A percentile compares a stretch with the other conserved stretches of the same genome.
phyloP scores from a whole-genome alignment of 106 monocot species.

The Narthecium ossifragum region DNA sequence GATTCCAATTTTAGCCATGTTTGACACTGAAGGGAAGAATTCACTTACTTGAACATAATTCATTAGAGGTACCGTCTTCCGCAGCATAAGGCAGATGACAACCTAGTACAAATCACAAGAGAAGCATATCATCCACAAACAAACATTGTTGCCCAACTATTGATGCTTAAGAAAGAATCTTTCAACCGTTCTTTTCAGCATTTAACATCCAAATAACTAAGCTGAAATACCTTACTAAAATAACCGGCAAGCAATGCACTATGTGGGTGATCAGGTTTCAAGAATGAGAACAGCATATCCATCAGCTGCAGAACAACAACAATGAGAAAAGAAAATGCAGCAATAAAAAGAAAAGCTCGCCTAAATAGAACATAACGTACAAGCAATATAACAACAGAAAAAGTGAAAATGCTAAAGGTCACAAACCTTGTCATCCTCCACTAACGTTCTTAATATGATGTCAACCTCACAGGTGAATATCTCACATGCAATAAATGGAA shows the following conservation, averaged over 20 bases:
- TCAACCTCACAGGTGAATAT: slow-evolving; percentile 94
- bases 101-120: slow-evolving; percentile 56
- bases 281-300: slow-evolving; percentile 74
- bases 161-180: not conserved
- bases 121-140: not conserved
- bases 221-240: slow-evolving; percentile 66
- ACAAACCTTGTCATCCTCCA: slow-evolving; percentile 72
- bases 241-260: slow-evolving; percentile 64
- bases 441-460: slow-evolving; percentile 59
- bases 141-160: not conserved
- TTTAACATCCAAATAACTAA: too few relatives aligned
- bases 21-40: too few relatives aligned
- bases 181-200: too few relatives aligned
- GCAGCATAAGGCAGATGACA: slow-evolving; percentile 68
- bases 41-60: slow-evolving; percentile 73
- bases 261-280: slow-evolving; percentile 58
- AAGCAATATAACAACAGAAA: not conserved
- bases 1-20: too few relatives aligned
- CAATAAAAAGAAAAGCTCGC: not conserved
- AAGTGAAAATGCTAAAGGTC: not conserved
- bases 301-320: slow-evolving; percentile 36
- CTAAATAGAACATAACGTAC: not conserved
- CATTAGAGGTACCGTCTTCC: slow-evolving; percentile 52
- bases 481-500: slow-evolving; percentile 91
- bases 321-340: not conserved